phyloP scores from a whole-genome alignment of 2,329 filamentous ascomycete species.

The Monilinia fructicola region DNA sequence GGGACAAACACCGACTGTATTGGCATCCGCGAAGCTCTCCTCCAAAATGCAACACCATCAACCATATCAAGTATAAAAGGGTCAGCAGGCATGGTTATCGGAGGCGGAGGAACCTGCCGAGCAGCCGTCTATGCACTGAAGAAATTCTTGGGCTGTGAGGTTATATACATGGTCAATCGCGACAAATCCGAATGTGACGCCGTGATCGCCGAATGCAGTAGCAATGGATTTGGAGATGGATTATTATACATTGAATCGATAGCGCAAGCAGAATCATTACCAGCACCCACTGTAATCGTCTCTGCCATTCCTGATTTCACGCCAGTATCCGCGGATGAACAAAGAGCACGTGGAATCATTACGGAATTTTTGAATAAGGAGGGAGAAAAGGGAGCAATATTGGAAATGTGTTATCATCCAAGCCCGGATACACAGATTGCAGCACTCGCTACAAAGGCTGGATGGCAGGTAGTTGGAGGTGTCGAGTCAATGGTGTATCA shows the following conservation, averaged over 20 bases:
- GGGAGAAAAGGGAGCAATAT: slow-evolving; percentile 30
- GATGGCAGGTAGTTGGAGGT: slow-evolving; percentile 36
- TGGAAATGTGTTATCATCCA: slow-evolving; percentile 41
- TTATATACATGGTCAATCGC: slow-evolving; percentile 76
- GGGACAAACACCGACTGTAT: slow-evolving; percentile 82
- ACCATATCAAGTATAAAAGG: slow-evolving; percentile 51
- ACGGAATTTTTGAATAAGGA: slow-evolving; percentile 44
- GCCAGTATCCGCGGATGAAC: slow-evolving; percentile 64
- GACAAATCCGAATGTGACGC: slow-evolving; percentile 65
- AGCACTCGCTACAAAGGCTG: slow-evolving; percentile 25
- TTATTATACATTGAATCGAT: slow-evolving; percentile 62
- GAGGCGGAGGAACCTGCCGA: slow-evolving; percentile 76
- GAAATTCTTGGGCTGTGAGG: slow-evolving; percentile 64
- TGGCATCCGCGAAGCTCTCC: slow-evolving; percentile 72
- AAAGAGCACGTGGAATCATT: slow-evolving; percentile 50
- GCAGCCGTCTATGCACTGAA: slow-evolving; percentile 74
- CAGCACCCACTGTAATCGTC: slow-evolving; percentile 65
- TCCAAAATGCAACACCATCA: slow-evolving; percentile 51
- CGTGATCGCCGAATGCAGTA: slow-evolving; percentile 63
- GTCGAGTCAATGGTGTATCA: slow-evolving; percentile 40
- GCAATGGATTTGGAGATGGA: slow-evolving; percentile 57
- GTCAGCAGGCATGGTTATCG: slow-evolving; percentile 69
- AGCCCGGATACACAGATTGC: slow-evolving; percentile 36
- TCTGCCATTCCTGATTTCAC: slow-evolving; percentile 74
- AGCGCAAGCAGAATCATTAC: slow-evolving; percentile 58